A percentile compares a stretch with the other conserved stretches of the same genome.
phyloP scores from a whole-genome alignment of 2,329 filamentous ascomycete genomes.

The Ilyonectria destructans region DNA sequence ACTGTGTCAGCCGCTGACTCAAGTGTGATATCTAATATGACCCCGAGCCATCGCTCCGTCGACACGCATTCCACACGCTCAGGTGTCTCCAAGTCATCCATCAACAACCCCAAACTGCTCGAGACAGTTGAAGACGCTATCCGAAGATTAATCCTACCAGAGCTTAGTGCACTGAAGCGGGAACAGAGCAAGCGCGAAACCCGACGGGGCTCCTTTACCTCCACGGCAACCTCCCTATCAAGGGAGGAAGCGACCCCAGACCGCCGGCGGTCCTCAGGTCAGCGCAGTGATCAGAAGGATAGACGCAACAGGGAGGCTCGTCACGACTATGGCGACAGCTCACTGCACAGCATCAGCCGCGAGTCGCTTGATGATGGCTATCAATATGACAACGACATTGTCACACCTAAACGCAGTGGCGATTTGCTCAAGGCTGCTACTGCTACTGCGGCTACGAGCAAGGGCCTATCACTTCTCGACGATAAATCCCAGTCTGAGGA shows the following conservation, averaged over 20 bases:
- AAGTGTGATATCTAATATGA: conserved; percentile 67
- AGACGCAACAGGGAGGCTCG: conserved; percentile 69
- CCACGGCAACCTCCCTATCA: conserved; percentile 70
- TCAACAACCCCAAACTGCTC: conserved; percentile 92
- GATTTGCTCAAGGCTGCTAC: conserved; percentile 64
- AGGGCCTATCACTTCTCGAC: conserved; percentile 54
- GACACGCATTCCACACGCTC: conserved; percentile 70
- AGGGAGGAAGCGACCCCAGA: conserved; percentile 72
- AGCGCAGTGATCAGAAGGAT: conserved; percentile 65
- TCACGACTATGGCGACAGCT: conserved; percentile 68
- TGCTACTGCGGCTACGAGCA: conserved; percentile 61
- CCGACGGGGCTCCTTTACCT: conserved; percentile 76
- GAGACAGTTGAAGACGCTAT: conserved; percentile 96
- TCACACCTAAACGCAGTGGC: conserved; percentile 63
- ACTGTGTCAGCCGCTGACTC: conserved; percentile 69
- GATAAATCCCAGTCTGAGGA: conserved; percentile 64
- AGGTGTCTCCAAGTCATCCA: conserved; percentile 77
- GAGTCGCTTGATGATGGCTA: conserved; percentile 62
- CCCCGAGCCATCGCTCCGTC: conserved; percentile 70
- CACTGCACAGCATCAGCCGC: conserved; percentile 64
- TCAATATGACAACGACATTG: conserved; percentile 56
- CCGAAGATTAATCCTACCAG: conserved; percentile 88
- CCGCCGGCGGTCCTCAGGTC: conserved; percentile 73
- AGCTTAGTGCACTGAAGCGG: conserved; percentile 91
- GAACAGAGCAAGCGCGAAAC: conserved; percentile 87